Percentiles rank a stretch among this genome's conserved stretches.
These are phyloP conservation scores for Pichia exigua DNA, from an alignment of 805 yeast genomes.

Conservation along the genomic window DNA sequence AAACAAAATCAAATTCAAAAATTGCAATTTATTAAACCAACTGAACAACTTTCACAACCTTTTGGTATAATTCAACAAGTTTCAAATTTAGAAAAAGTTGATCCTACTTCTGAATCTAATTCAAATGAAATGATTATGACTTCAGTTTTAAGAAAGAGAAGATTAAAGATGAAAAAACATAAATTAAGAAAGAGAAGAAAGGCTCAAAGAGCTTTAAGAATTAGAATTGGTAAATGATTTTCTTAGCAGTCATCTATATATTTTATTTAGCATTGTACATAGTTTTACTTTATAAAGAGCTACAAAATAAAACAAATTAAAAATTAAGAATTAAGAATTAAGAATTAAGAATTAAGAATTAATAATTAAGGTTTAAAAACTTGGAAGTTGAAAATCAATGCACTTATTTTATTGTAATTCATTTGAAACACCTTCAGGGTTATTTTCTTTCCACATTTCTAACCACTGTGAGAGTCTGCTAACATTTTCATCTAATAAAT, in stretches of 20 bases:
- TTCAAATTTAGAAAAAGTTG: not conserved
- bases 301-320: not conserved
- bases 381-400: too few species aligned
- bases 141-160: conserved; percentile 76
- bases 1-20: not conserved
- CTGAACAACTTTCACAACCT: not conserved
- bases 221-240: conserved; percentile 44
- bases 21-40: conserved; percentile 1
- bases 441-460: conserved; percentile 62
- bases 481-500: conserved; percentile 77
- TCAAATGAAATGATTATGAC: conserved; percentile 37
- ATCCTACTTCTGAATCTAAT: conserved; percentile 1
- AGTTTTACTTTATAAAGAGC: not conserved
- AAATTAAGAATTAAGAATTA: not conserved
- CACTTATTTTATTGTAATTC: conserved; percentile 23
- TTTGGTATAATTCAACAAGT: conserved; percentile 1
- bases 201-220: conserved; percentile 77
- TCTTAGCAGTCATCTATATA: not conserved
- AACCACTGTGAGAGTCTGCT: conserved; percentile 71
- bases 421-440: conserved; percentile 53
- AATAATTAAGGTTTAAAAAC: too few species aligned
- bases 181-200: conserved; percentile 95
- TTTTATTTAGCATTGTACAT: conserved; percentile 2
- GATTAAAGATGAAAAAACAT: conserved; percentile 95
- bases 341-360: too few species aligned